Evolutionary conservation across 2,329 filamentous ascomycete genomes (phyloP).

Genomic region (Ambrosiella cleistominuta): DNA sequence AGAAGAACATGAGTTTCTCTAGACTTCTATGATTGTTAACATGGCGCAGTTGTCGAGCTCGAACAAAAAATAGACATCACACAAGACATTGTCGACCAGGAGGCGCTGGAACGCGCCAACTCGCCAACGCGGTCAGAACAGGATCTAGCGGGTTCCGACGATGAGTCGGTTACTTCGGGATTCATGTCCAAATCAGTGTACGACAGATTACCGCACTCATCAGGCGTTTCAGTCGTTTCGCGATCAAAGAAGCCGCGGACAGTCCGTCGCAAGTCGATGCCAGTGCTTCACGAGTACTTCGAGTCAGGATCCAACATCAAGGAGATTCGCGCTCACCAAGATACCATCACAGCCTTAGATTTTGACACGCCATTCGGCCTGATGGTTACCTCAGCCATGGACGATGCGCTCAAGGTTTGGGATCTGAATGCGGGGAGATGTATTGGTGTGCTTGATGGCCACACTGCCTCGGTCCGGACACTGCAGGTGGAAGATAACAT

Average conservation of each 20-base stretch:
- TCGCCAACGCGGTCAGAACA: constrained; percentile 34
- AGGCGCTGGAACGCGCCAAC: constrained; percentile 36
- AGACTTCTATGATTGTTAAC: constrained; percentile 1
- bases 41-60: constrained; percentile 37
- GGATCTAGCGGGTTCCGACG: constrained; percentile 33
- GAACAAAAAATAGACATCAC: constrained; percentile 45
- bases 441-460: constrained; percentile 79
- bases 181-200: constrained; percentile 99
- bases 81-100: constrained; percentile 40
- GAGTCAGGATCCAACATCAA: constrained; percentile 76
- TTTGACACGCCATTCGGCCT: constrained; percentile 97
- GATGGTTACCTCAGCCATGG: constrained; percentile 77
- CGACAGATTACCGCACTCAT: constrained; percentile 56
- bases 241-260: constrained; percentile 36
- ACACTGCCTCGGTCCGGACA: constrained; percentile 81
- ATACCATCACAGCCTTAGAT: constrained; percentile 76
- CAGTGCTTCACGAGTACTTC: constrained; percentile 88
- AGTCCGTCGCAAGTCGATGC: constrained; percentile 66
- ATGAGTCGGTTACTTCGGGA: constrained; percentile 20
- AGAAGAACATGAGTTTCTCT: not conserved
- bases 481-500: constrained; percentile 93
- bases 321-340: constrained; percentile 74
- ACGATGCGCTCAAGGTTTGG: constrained; percentile 92
- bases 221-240: constrained; percentile 30
- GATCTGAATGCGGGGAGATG: constrained; percentile 86